Percentiles rank a stretch among this genome's conserved stretches.
These are phyloP conservation scores for Leptomonas pyrrhocoris DNA, from an alignment of 208 protist genomes.

Conservation along the genomic window DNA sequence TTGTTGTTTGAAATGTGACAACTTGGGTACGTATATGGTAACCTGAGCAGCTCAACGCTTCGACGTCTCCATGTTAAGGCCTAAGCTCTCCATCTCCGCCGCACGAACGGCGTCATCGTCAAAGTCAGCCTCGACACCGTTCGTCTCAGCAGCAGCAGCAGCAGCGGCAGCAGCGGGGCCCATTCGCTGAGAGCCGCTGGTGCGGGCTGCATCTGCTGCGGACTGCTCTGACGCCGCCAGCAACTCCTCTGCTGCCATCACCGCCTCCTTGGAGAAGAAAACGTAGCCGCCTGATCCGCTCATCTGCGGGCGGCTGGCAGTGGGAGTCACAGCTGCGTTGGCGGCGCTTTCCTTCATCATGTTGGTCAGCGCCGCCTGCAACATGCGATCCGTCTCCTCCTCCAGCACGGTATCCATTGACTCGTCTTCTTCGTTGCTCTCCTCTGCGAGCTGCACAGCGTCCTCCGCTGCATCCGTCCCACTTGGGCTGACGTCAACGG, in stretches of 20 bases:
- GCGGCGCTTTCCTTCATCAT: slow-evolving; percentile 5
- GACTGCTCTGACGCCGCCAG: slow-evolving; percentile 20
- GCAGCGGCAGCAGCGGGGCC: neutral
- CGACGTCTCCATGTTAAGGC: slow-evolving; percentile 22
- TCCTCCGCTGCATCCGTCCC: neutral
- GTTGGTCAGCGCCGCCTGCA: slow-evolving; percentile 16
- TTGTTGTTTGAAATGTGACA: neutral
- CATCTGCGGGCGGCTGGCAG: neutral
- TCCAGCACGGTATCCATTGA: slow-evolving; percentile 29
- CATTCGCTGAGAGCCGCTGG: no score
- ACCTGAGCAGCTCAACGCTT: neutral
- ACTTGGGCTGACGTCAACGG: no score
- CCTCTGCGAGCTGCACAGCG: neutral
- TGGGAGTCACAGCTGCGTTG: neutral
- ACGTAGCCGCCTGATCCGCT: slow-evolving; percentile 6
- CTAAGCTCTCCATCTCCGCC: slow-evolving; percentile 27
- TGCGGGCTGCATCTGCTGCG: neutral
- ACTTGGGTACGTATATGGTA: neutral
- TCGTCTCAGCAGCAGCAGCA: neutral
- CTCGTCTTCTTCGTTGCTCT: slow-evolving; percentile 15
- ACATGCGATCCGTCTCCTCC: slow-evolving; percentile 30
- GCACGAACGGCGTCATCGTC: slow-evolving; percentile 19
- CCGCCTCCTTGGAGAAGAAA: slow-evolving; percentile 23
- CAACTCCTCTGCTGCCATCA: slow-evolving; percentile 8
- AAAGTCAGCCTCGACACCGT: slow-evolving; percentile 8